A percentile compares a stretch with the other conserved stretches of the same genome.
These are phyloP conservation scores for Citrus sinensis DNA, from an alignment of 345 rosid species.

Conservation along the genomic window DNA sequence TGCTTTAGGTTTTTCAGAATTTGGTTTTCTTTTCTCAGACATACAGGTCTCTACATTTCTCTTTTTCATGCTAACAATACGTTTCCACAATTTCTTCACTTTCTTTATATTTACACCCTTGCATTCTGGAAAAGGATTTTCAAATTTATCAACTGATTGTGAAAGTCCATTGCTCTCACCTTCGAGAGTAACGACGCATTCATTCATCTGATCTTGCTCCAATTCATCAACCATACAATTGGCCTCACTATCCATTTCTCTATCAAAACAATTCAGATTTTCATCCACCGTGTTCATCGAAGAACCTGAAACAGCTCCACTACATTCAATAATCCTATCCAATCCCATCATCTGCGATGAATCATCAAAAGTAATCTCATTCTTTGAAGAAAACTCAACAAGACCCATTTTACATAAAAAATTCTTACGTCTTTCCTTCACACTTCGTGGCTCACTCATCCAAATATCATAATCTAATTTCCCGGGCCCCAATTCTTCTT, in stretches of 20 bases:
- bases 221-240: constrained; percentile 41
- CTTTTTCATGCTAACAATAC: constrained; percentile 26
- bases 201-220: constrained; percentile 19
- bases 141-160: constrained; percentile 7
- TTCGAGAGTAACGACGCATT: constrained; percentile 4
- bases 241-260: constrained; percentile 39
- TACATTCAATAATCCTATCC: constrained; percentile 42
- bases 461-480: constrained; percentile 43
- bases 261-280: constrained; percentile 27
- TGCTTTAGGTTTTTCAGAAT: constrained; percentile 14
- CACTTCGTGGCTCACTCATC: constrained; percentile 61
- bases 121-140: constrained; percentile 10
- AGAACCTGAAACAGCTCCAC: constrained; percentile 47
- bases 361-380: not conserved
- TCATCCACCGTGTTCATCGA: constrained; percentile 17
- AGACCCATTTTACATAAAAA: constrained; percentile 60
- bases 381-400: constrained; percentile 18
- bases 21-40: constrained; percentile 12
- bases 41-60: not conserved
- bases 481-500: constrained; percentile 20
- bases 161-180: constrained; percentile 8
- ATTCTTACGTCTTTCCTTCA: constrained; percentile 52
- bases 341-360: constrained; percentile 12
- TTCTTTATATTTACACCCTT: constrained; percentile 25
- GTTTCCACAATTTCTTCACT: constrained; percentile 52